These are phyloP conservation scores for Penicillium psychrofluorescens DNA, from an alignment of 495 filamentous ascomycete genomes.

Conservation along the genomic window DNA sequence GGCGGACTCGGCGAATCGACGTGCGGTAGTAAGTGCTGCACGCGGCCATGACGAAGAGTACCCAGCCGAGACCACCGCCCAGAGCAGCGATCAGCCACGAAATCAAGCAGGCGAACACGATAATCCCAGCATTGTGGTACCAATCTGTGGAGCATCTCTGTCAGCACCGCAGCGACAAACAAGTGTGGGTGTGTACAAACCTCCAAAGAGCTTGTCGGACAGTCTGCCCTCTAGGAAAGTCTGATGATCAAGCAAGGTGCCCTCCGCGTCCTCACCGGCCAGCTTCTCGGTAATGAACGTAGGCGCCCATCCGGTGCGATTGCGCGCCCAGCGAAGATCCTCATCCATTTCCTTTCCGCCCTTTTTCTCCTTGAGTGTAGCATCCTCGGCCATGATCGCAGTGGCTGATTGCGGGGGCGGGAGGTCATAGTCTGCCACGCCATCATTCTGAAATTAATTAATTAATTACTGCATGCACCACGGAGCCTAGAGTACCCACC, in stretches of 20 bases:
- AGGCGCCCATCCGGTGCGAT: conserved; percentile 81
- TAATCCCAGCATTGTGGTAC: conserved; percentile 93
- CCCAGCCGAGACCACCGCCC: conserved; percentile 87
- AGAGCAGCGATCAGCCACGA: conserved; percentile 87
- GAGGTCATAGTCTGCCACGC: conserved; percentile 67
- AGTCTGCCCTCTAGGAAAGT: conserved; percentile 79
- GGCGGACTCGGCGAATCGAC: conserved; percentile 83
- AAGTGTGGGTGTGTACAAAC: too few species aligned
- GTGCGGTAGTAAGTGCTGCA: conserved; percentile 97
- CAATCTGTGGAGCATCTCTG: conserved; percentile 48
- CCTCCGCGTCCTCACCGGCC: conserved; percentile 44
- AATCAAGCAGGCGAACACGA: conserved; percentile 82
- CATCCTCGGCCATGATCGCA: conserved; percentile 40
- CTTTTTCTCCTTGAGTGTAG: conserved; percentile 37
- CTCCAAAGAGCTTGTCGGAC: conserved; percentile 83
- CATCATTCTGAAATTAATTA: conserved; percentile 48
- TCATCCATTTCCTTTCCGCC: conserved; percentile 45
- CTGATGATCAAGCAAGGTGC: conserved; percentile 75
- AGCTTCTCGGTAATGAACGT: conserved; percentile 58
- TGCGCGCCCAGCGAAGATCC: conserved; percentile 58
- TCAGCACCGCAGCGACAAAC: too few species aligned
- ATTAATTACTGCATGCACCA: not conserved
- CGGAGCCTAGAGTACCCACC: conserved; percentile 22
- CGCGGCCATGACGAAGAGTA: conserved; percentile 83
- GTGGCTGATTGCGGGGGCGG: conserved; percentile 66